phyloP scores from a whole-genome alignment of 2,329 filamentous ascomycete species.

The Fusarium sarcochroum region DNA sequence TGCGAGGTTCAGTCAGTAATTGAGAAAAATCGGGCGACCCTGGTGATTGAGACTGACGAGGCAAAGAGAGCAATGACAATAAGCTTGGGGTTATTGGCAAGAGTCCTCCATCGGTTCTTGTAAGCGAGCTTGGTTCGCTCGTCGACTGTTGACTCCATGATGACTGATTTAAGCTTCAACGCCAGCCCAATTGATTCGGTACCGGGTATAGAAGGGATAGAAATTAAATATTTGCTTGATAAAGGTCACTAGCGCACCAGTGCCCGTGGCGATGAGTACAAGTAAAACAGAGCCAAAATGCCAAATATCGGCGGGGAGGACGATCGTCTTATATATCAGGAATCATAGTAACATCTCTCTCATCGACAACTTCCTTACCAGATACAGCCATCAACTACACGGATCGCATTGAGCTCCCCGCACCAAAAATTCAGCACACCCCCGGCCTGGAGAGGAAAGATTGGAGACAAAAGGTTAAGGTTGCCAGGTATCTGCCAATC shows the following conservation, averaged over 20 bases:
- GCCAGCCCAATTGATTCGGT: not conserved
- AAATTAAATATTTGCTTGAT: not conserved
- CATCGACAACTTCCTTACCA: constrained; percentile 9
- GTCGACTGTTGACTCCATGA: constrained; percentile 36
- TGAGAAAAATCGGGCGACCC: too few species aligned
- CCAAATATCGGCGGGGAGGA: not conserved
- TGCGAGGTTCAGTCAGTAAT: not conserved
- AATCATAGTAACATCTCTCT: not conserved
- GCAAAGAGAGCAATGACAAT: constrained; percentile 43
- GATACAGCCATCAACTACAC: not conserved
- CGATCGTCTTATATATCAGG: constrained; percentile 14
- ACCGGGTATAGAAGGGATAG: not conserved
- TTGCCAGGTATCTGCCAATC: constrained; percentile 29
- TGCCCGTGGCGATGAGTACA: not conserved
- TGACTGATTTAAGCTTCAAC: not conserved
- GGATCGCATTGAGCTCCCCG: constrained; percentile 8
- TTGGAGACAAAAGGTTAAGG: not conserved
- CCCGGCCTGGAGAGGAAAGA: constrained; percentile 6
- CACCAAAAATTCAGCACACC: constrained; percentile 1
- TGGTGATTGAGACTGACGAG: constrained; percentile 26
- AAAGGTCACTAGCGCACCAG: not conserved
- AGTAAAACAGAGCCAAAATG: not conserved
- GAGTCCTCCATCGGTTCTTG: constrained; percentile 44
- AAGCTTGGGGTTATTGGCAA: constrained; percentile 42
- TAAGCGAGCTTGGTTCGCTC: constrained; percentile 42